phyloP scores from a whole-genome alignment of 768 basidiomycete species.

The Cytidiella melzeri region DNA sequence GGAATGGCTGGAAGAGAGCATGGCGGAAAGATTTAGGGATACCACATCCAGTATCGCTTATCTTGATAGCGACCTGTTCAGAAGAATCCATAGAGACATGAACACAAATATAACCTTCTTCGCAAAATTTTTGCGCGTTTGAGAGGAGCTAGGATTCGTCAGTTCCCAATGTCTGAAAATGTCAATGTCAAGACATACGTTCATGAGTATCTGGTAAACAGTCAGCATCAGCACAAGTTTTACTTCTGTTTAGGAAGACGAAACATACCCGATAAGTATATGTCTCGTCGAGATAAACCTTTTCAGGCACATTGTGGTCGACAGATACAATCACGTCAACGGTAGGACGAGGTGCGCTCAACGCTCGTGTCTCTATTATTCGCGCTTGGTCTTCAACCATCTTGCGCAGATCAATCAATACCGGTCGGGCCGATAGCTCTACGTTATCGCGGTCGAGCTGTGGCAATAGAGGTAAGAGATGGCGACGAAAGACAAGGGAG shows the following conservation, averaged over 20 bases:
- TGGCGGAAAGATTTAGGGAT: conserved; percentile 22
- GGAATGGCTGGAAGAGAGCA: conserved; percentile 24
- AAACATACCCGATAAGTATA: conserved; percentile 22
- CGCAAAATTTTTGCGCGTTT: conserved; percentile 25
- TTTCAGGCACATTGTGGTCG: conserved; percentile 16
- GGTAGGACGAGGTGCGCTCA: conserved; percentile 7
- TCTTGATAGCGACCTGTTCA: conserved; percentile 15
- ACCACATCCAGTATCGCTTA: conserved; percentile 24
- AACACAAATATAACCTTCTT: conserved; percentile 22
- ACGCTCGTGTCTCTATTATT: conserved; percentile 19
- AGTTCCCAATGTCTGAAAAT: not conserved
- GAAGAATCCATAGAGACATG: conserved; percentile 14
- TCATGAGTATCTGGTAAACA: conserved; percentile 19
- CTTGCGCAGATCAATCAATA: conserved; percentile 21
- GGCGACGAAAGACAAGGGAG: not conserved
- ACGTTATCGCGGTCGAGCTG: conserved; percentile 24
- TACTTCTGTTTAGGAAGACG: not conserved
- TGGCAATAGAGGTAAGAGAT: not conserved
- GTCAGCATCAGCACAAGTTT: not conserved
- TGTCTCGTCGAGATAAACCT: conserved; percentile 23
- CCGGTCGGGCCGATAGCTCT: conserved; percentile 23
- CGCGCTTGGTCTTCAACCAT: conserved; percentile 24
- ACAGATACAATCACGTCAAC: conserved; percentile 22
- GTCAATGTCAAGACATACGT: conserved; percentile 13
- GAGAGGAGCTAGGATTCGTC: conserved; percentile 16